Evolutionary conservation across 2,329 filamentous ascomycete genomes (phyloP).

Genomic region (Monilinia fructigena): DNA sequence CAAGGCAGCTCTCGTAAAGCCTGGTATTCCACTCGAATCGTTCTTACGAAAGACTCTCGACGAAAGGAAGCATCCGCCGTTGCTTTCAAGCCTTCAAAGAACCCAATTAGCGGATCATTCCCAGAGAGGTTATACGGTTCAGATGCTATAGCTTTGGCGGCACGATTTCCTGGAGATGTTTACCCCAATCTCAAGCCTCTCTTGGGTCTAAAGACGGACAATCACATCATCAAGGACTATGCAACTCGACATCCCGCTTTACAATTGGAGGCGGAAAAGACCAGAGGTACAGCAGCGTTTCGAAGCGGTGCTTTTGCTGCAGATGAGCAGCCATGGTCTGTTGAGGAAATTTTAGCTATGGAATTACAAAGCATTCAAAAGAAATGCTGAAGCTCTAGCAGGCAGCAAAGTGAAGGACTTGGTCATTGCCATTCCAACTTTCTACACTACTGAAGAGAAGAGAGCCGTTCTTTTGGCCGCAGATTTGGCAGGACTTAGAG

Average conservation of each 20-base stretch:
- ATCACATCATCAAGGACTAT: conserved; percentile 67
- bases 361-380: conserved; percentile 86
- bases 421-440: conserved; percentile 86
- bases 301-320: conserved; percentile 67
- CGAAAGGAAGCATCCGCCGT: conserved; percentile 91
- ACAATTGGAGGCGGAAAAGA: conserved; percentile 59
- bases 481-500: conserved; percentile 81
- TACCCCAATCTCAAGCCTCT: conserved; percentile 92
- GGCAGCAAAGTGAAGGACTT: conserved; percentile 74
- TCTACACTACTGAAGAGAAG: conserved; percentile 89
- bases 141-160: conserved; percentile 82
- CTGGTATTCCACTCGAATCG: conserved; percentile 97
- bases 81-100: conserved; percentile 84
- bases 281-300: conserved; percentile 73
- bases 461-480: conserved; percentile 81
- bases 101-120: conserved; percentile 62
- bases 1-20: conserved; percentile 94
- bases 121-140: conserved; percentile 91
- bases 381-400: conserved; percentile 84
- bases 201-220: conserved; percentile 68
- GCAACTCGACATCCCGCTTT: conserved; percentile 74
- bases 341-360: conserved; percentile 96
- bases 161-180: conserved; percentile 87
- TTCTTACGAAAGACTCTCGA: conserved; percentile 95
- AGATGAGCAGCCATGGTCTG: conserved; percentile 66